Base-by-base conservation (phyloP, 129 eudicot genomes). In the Centrapalus pauciflorus region DNA sequence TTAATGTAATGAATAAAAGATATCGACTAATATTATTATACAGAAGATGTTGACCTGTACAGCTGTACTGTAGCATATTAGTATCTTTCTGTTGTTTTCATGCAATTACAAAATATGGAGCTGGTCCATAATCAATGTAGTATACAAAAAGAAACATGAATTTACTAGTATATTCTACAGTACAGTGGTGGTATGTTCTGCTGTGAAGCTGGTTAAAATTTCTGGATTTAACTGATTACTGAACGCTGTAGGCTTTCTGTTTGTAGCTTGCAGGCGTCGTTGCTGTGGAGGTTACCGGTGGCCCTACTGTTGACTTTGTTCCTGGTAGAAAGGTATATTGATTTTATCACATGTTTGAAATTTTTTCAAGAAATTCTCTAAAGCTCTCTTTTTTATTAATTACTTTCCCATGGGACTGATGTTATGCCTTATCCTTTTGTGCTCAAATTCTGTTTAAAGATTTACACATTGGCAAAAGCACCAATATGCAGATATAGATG, bases 261-360 rank as follows among this genome's bases (percentile, higher is more conserved):
- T 67, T 52, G 73, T 79, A 93, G 96, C 99, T 89, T 77, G 99
- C 96, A 23, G 99, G 99, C 14, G 92, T 88, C 59, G 95, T 86
- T 38, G 99, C 99, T 6, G 96, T 93, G 66, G 96, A 93, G 84
- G 92, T 93, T 20, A 86, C 99, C 56, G 99, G 99, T 29, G 99
- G 99, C 57, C 96, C 99, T 26, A 82, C 92, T 32, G 82, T 93
- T 72, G 75, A 76, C 46, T 93, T 88, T 74, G 87, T 80, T 82
- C 95, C 96, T 69, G 99, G 99, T 45, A 85, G 99, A 77, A 82
- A 80, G 96, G 99, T 94, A 86, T 69, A 58, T 59, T 52, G 49
- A 48, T 26, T 34, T 63, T 13, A 16, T 48, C 60, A 38, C 23
- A 13, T 30, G 17, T 61, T 17, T 29, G 10, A 19, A 28, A 16